Percentiles rank a stretch among this genome's conserved stretches.
Conservation (phyloP, 2,329 filamentous ascomycete genomes). For the Dothideomycetes sp. region DNA sequence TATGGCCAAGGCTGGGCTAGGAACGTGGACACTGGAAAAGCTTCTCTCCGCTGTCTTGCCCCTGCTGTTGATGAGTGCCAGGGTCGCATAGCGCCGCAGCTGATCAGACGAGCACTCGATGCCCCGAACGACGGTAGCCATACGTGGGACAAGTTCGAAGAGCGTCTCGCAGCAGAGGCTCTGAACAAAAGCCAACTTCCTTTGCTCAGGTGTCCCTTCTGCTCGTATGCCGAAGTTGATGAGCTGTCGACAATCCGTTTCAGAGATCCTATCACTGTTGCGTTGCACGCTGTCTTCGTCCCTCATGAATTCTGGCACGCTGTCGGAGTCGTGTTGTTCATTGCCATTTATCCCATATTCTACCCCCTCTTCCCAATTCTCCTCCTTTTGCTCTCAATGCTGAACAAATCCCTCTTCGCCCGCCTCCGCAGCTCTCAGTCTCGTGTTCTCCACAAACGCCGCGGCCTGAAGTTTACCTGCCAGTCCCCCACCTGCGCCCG, state of each 20-base stretch:
- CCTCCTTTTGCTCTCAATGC: constrained; percentile 21
- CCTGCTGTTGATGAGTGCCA: constrained; percentile 55
- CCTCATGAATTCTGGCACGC: constrained; percentile 14
- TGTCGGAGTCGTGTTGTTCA: constrained; percentile 37
- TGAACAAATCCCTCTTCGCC: constrained; percentile 17
- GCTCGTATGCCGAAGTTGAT: constrained; percentile 81
- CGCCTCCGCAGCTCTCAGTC: constrained; percentile 50
- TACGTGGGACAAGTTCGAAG: constrained; percentile 64
- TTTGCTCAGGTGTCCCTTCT: constrained; percentile 80
- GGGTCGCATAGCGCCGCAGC: constrained; percentile 58
- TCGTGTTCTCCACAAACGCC: constrained; percentile 58
- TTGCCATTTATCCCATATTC: constrained; percentile 41
- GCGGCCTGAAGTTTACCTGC: constrained; percentile 69
- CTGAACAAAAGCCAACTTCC: constrained; percentile 63
- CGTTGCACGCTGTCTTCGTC: constrained; percentile 18
- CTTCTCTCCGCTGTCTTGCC: constrained; percentile 75
- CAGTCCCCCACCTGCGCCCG: constrained; percentile 56
- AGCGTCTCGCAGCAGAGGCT: constrained; percentile 64
- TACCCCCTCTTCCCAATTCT: constrained; percentile 37
- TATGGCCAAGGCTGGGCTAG: constrained; percentile 89
- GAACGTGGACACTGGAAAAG: constrained; percentile 60
- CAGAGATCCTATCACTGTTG: constrained; percentile 36
- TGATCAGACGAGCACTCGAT: constrained; percentile 62
- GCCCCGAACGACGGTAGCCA: constrained; percentile 60
- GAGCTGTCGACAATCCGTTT: constrained; percentile 21